Evolutionary conservation across 1,139 yeast genomes (phyloP).

Genomic region (Debaryomyces udenii): DNA sequence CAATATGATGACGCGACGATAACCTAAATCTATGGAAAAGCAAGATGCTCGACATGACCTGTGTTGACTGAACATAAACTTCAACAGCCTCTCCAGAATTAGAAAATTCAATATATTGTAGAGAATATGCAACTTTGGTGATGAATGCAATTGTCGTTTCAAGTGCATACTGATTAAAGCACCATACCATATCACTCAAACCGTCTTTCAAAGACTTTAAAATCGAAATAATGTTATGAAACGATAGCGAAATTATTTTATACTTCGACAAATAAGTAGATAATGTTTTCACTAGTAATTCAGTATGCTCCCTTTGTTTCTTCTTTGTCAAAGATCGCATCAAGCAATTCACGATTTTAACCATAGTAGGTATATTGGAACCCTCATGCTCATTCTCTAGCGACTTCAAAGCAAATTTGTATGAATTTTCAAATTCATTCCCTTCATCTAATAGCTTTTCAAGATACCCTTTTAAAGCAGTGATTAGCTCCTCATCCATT

Average conservation of each 20-base stretch:
- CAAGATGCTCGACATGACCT: constrained; percentile 56
- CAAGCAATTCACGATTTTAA: constrained; percentile 12
- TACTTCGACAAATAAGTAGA: constrained; percentile 9
- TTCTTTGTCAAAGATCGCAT: constrained; percentile 12
- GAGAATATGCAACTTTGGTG: constrained; percentile 24
- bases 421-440: constrained; percentile 14
- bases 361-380: constrained; percentile 11
- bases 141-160: constrained; percentile 53
- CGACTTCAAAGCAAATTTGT: constrained; percentile 15
- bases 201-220: constrained; percentile 34
- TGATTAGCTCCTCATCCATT: constrained; percentile 8
- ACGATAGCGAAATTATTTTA: constrained; percentile 5
- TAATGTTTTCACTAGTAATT: constrained; percentile 5
- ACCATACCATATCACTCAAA: constrained; percentile 56
- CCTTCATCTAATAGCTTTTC: constrained; percentile 12
- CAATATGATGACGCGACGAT: constrained; percentile 70
- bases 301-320: constrained; percentile 7
- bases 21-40: constrained; percentile 72
- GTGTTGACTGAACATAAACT: constrained; percentile 41
- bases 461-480: constrained; percentile 19
- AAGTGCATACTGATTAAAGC: constrained; percentile 66
- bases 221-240: constrained; percentile 10
- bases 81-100: constrained; percentile 20
- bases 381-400: constrained; percentile 10
- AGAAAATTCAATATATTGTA: constrained; percentile 4